Evolutionary conservation across 345 rosid species (phyloP).

Genomic region (Salix exigua): DNA sequence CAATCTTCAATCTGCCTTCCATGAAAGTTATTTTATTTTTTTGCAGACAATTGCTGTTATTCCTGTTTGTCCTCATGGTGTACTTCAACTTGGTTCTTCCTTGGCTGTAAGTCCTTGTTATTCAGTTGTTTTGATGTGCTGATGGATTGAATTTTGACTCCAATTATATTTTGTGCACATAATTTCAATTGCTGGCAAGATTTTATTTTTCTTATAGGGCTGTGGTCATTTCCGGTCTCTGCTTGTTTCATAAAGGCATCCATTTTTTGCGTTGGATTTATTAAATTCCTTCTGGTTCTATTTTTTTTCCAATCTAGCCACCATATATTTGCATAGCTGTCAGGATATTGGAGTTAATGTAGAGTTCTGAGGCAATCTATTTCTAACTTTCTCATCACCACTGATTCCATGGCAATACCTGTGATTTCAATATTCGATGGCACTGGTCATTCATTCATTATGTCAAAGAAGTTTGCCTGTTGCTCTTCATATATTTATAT

Average conservation of each 20-base stretch:
- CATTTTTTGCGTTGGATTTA: neutral
- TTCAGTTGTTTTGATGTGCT: neutral
- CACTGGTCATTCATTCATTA: conserved; percentile 1
- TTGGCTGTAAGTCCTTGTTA: conserved; percentile 47
- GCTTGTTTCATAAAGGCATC: neutral
- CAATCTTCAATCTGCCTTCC: conserved; percentile 5
- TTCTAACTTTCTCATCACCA: neutral
- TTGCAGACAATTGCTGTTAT: conserved; percentile 78
- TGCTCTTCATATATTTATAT: conserved; percentile 5
- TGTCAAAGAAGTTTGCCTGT: neutral
- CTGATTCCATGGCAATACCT: neutral
- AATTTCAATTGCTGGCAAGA: neutral
- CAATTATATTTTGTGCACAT: neutral
- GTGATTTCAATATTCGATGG: neutral
- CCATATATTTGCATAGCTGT: no score
- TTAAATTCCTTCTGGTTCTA: no score
- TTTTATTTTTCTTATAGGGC: neutral
- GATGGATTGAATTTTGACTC: neutral
- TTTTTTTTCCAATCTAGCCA: no score
- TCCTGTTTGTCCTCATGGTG: conserved; percentile 81
- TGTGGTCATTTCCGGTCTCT: neutral
- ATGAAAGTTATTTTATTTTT: conserved; percentile 10
- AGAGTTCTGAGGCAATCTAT: no score
- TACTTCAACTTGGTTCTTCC: conserved; percentile 86
- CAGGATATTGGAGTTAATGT: no score